A percentile compares a stretch with the other conserved stretches of the same genome.
These are phyloP conservation scores for Fomitopsis palustris DNA, from an alignment of 1,284 basidiomycete genomes.

Conservation along the genomic window DNA sequence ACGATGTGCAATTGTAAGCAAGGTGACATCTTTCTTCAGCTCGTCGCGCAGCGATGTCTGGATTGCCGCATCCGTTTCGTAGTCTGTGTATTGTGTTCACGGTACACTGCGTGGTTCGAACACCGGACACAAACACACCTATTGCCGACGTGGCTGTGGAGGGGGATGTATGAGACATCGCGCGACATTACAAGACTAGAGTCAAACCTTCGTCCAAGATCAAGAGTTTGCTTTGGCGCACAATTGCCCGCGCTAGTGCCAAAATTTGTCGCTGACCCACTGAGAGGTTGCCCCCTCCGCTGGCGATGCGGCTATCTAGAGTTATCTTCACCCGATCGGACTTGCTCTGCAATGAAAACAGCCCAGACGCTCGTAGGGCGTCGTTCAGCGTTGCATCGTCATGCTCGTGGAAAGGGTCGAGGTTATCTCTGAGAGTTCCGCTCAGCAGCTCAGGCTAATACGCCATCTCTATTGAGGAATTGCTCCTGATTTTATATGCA, in stretches of 20 bases:
- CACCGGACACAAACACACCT: slow-evolving; percentile 24
- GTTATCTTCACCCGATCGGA: slow-evolving; percentile 25
- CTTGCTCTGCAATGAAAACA: slow-evolving; percentile 27
- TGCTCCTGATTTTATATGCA: too few relatives aligned
- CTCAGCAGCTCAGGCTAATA: slow-evolving; percentile 40
- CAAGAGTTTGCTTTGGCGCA: slow-evolving; percentile 31
- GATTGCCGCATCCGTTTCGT: slow-evolving; percentile 19
- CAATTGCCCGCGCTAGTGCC: slow-evolving; percentile 32
- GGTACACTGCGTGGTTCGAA: neutral
- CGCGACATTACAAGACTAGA: neutral
- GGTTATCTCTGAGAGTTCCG: slow-evolving; percentile 32
- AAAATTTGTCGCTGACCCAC: slow-evolving; percentile 31
- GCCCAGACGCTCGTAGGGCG: slow-evolving; percentile 30
- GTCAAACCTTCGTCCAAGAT: slow-evolving; percentile 31
- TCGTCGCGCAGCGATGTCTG: slow-evolving; percentile 48
- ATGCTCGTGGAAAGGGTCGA: slow-evolving; percentile 47
- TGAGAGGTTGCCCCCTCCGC: slow-evolving; percentile 41
- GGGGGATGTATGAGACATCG: neutral
- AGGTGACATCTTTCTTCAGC: slow-evolving; percentile 47
- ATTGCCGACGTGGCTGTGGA: slow-evolving; percentile 48
- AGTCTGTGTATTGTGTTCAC: slow-evolving; percentile 9
- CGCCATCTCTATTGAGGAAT: too few relatives aligned
- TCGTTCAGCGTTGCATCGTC: slow-evolving; percentile 41
- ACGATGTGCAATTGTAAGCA: slow-evolving; percentile 64
- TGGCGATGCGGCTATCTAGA: slow-evolving; percentile 31